Conservation (phyloP, 805 yeast species). For the Wickerhamomyces canadensis region DNA sequence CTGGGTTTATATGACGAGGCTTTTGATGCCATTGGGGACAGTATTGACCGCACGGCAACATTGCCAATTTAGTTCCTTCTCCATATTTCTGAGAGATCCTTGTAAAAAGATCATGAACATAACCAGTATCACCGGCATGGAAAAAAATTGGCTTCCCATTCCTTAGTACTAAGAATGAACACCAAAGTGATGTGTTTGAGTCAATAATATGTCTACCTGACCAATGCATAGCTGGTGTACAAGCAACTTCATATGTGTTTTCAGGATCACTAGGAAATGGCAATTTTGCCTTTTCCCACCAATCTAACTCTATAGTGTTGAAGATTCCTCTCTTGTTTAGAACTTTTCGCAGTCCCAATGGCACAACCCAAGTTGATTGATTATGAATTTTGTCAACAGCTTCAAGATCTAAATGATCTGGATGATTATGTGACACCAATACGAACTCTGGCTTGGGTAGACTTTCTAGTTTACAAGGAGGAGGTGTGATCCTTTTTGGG, state of each 20-base stretch:
- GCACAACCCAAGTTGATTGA: slow-evolving; percentile 76
- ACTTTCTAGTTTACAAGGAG: slow-evolving; percentile 61
- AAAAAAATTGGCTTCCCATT: slow-evolving; percentile 68
- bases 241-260: slow-evolving; percentile 69
- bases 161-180: slow-evolving; percentile 69
- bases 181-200: slow-evolving; percentile 81
- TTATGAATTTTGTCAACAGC: slow-evolving; percentile 53
- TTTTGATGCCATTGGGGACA: slow-evolving; percentile 92
- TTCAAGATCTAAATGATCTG: slow-evolving; percentile 81
- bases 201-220: slow-evolving; percentile 82
- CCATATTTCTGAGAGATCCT: slow-evolving; percentile 64
- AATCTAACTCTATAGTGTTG: slow-evolving; percentile 71
- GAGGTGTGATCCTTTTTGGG: slow-evolving; percentile 76
- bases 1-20: slow-evolving; percentile 83
- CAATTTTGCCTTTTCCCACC: slow-evolving; percentile 78
- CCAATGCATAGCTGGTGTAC: slow-evolving; percentile 98
- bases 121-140: slow-evolving; percentile 96
- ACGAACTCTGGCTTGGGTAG: slow-evolving; percentile 68
- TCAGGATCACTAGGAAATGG: slow-evolving; percentile 23
- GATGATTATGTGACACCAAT: slow-evolving; percentile 89
- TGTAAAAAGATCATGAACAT: slow-evolving; percentile 64
- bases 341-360: slow-evolving; percentile 63
- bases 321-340: slow-evolving; percentile 54
- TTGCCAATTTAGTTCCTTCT: slow-evolving; percentile 50
- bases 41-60: slow-evolving; percentile 92